Percentiles rank a stretch among this genome's conserved stretches.
Evolutionary conservation across 106 monocot genomes (phyloP).

Genomic region (Xerophyta viscosa): DNA sequence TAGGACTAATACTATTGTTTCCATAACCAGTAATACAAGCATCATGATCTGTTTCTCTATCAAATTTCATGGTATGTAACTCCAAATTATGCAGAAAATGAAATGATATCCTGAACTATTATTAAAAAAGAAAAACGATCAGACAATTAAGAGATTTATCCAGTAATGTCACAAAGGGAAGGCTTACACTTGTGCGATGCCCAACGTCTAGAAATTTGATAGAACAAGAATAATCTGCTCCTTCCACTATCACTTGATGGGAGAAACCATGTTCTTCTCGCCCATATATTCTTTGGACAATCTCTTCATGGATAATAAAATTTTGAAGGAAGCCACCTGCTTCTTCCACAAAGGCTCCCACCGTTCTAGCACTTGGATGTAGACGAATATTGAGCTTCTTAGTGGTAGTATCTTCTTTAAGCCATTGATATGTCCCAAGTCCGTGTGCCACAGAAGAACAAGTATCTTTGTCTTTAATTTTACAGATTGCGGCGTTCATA

Average conservation of each 20-base stretch:
- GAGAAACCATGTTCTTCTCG: conserved; percentile 42
- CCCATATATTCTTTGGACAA: conserved; percentile 26
- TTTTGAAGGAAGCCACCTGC: conserved; percentile 29
- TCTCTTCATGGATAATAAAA: conserved; percentile 38
- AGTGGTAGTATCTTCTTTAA: conserved; percentile 66
- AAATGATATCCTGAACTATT: no score
- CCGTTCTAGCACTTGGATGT: conserved; percentile 20
- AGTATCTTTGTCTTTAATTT: conserved; percentile 21
- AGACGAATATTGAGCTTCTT: conserved; percentile 37
- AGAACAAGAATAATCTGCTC: conserved; percentile 25
- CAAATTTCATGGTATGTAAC: no score
- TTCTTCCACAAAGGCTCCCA: conserved; percentile 59
- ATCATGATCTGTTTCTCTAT: no score
- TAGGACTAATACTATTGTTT: no score
- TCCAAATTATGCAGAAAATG: no score
- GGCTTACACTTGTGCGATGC: conserved; percentile 35
- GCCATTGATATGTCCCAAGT: conserved; percentile 89
- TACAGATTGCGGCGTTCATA: conserved; percentile 28
- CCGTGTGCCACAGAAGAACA: conserved; percentile 50
- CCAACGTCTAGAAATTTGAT: conserved; percentile 64
- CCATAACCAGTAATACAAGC: no score
- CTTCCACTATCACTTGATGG: conserved; percentile 18
- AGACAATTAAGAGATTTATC: background rate
- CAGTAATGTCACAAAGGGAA: background rate
- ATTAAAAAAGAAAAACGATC: no score